Conservation (phyloP, 441 rosid species). For the Iberis amara region DNA sequence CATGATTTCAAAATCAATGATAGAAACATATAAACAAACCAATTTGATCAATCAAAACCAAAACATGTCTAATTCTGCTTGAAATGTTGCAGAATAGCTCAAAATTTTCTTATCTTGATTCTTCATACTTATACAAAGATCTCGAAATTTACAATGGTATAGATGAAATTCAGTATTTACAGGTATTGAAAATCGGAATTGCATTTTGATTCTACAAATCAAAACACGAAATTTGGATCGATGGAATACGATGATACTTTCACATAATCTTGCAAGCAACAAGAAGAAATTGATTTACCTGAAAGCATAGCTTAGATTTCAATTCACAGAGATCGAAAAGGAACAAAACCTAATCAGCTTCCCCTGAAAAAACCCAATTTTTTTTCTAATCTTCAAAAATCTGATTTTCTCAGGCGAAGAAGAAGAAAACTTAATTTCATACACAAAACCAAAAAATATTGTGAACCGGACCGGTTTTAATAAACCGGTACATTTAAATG, state of each 20-base stretch:
- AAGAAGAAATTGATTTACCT: conserved; percentile 20
- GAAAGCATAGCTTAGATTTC: conserved; percentile 27
- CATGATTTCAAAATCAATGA: not conserved
- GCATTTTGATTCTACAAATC: too few species aligned
- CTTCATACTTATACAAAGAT: too few species aligned
- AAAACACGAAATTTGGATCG: too few species aligned
- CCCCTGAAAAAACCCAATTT: too few species aligned
- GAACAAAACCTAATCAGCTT: conserved; percentile 29
- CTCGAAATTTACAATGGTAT: too few species aligned
- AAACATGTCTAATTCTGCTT: not conserved
- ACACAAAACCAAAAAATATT: not conserved
- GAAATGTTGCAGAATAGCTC: not conserved
- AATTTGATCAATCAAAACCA: not conserved
- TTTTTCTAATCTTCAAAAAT: conserved; percentile 3
- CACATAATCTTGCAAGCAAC: too few species aligned
- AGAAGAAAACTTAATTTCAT: conserved; percentile 8
- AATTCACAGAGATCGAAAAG: conserved; percentile 15
- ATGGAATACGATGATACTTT: too few species aligned
- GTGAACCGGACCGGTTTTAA: conserved; percentile 9
- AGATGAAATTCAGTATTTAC: too few species aligned
- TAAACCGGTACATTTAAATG: conserved; percentile 4
- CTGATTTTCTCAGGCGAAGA: conserved; percentile 18
- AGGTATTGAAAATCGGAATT: too few species aligned
- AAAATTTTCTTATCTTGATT: not conserved
- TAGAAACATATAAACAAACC: conserved; percentile 2